Evolutionary conservation across 768 basidiomycete species (phyloP).

Genomic region (Cantharellus anzutake): DNA sequence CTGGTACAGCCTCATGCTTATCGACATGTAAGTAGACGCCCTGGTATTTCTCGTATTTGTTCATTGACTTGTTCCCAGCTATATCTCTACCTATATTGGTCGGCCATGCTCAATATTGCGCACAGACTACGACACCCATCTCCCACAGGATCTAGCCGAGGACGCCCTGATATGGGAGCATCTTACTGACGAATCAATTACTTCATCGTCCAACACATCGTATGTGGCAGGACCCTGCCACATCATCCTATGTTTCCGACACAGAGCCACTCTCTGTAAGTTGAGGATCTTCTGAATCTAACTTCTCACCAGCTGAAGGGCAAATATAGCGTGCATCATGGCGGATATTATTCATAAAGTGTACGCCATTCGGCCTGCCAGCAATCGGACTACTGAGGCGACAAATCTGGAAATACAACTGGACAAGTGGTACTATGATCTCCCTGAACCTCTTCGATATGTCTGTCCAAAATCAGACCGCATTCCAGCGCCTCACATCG

Average conservation of each 20-base stretch:
- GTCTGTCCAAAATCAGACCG: slow-evolving; percentile 9
- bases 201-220: not conserved
- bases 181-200: not conserved
- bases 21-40: slow-evolving; percentile 10
- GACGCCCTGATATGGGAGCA: slow-evolving; percentile 16
- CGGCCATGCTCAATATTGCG: slow-evolving; percentile 14
- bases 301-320: not conserved
- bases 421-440: slow-evolving; percentile 16
- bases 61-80: slow-evolving; percentile 4
- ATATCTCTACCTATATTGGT: slow-evolving; percentile 11
- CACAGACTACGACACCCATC: slow-evolving; percentile 15
- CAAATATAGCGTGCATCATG: slow-evolving; percentile 1
- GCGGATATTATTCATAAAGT: slow-evolving; percentile 13
- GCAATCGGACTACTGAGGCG: slow-evolving; percentile 12
- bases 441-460: slow-evolving; percentile 14
- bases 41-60: not conserved
- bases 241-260: slow-evolving; percentile 12
- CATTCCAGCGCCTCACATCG: slow-evolving; percentile 14
- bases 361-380: slow-evolving; percentile 14
- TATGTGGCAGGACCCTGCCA: slow-evolving; percentile 3
- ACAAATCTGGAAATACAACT: slow-evolving; percentile 12
- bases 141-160: slow-evolving; percentile 15
- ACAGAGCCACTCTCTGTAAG: too few species aligned
- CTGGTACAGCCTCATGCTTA: slow-evolving; percentile 15
- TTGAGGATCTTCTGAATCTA: not conserved